phyloP scores from a whole-genome alignment of 192 early-diverging fungal genomes.

The Allomyces macrogynus region DNA sequence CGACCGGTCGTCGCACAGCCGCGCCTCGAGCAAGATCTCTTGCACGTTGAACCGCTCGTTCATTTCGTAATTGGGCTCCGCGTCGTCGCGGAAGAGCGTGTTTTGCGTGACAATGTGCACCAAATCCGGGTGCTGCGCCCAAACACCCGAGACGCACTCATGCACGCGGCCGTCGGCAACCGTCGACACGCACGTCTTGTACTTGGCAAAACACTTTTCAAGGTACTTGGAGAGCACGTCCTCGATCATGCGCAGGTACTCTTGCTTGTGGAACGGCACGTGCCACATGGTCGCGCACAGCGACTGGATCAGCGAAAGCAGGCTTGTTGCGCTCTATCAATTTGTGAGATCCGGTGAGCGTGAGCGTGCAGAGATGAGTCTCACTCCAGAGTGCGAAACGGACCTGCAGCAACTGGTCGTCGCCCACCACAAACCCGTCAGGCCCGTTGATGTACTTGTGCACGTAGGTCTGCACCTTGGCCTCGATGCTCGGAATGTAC shows the following conservation, averaged over 20 bases:
- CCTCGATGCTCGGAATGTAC: background rate
- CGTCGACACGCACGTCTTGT: slow-evolving; percentile 12
- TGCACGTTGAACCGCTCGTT: slow-evolving; percentile 10
- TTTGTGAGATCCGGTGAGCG: too few species aligned
- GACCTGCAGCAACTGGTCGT: background rate
- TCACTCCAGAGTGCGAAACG: too few species aligned
- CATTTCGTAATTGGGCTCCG: slow-evolving; percentile 3
- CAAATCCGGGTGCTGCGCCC: slow-evolving; percentile 41
- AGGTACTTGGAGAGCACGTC: slow-evolving; percentile 38
- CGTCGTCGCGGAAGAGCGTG: slow-evolving; percentile 14
- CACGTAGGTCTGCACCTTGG: background rate
- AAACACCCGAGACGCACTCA: slow-evolving; percentile 22
- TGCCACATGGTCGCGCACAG: slow-evolving; percentile 34
- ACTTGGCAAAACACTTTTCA: slow-evolving; percentile 37
- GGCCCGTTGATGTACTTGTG: background rate
- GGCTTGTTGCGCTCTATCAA: slow-evolving; percentile 32
- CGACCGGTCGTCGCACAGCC: slow-evolving; percentile 56
- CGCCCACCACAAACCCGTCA: background rate
- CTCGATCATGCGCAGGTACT: slow-evolving; percentile 51
- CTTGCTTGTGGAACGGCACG: slow-evolving; percentile 47
- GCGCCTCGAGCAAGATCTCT: slow-evolving; percentile 58
- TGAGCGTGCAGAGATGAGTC: too few species aligned
- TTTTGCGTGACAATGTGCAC: slow-evolving; percentile 26
- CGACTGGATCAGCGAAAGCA: slow-evolving; percentile 37
- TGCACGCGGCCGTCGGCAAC: slow-evolving; percentile 15